A percentile compares a stretch with the other conserved stretches of the same genome.
These are phyloP conservation scores for Bacidia rubella DNA, from an alignment of 495 filamentous ascomycete genomes.

Conservation along the genomic window DNA sequence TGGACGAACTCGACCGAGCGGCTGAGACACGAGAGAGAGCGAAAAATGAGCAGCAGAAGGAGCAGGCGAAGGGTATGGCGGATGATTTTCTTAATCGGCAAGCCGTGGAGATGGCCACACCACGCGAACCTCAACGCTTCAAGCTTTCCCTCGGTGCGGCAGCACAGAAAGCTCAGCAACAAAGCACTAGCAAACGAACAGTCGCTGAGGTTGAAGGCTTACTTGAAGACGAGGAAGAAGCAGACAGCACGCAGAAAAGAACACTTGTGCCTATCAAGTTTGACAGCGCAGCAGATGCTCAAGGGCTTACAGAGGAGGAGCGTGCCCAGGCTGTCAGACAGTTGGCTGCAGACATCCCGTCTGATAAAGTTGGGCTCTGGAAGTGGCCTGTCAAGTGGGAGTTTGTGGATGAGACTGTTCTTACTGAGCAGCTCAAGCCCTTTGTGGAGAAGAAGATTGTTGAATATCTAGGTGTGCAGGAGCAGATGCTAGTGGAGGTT, in stretches of 20 bases:
- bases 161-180: slow-evolving; percentile 58
- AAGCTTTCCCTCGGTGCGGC: slow-evolving; percentile 86
- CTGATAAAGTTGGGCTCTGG: slow-evolving; percentile 77
- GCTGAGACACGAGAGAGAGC: slow-evolving; percentile 64
- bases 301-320: slow-evolving; percentile 70
- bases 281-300: slow-evolving; percentile 56
- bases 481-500: slow-evolving; percentile 87
- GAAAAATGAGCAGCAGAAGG: slow-evolving; percentile 53
- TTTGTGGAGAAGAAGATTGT: slow-evolving; percentile 98
- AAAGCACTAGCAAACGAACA: slow-evolving; percentile 56
- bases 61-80: slow-evolving; percentile 72
- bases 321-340: slow-evolving; percentile 63
- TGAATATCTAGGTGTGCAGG: slow-evolving; percentile 90
- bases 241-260: slow-evolving; percentile 53
- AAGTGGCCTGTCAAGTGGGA: slow-evolving; percentile 89
- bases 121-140: slow-evolving; percentile 70
- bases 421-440: slow-evolving; percentile 77
- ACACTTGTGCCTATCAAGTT: slow-evolving; percentile 87
- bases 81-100: slow-evolving; percentile 87
- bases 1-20: slow-evolving; percentile 70
- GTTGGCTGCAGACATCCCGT: slow-evolving; percentile 80
- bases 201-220: slow-evolving; percentile 88
- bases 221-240: slow-evolving; percentile 85
- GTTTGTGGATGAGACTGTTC: slow-evolving; percentile 70
- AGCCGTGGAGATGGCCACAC: slow-evolving; percentile 68